phyloP scores from a whole-genome alignment of 495 filamentous ascomycete genomes.

The Annulohypoxylon stygium region DNA sequence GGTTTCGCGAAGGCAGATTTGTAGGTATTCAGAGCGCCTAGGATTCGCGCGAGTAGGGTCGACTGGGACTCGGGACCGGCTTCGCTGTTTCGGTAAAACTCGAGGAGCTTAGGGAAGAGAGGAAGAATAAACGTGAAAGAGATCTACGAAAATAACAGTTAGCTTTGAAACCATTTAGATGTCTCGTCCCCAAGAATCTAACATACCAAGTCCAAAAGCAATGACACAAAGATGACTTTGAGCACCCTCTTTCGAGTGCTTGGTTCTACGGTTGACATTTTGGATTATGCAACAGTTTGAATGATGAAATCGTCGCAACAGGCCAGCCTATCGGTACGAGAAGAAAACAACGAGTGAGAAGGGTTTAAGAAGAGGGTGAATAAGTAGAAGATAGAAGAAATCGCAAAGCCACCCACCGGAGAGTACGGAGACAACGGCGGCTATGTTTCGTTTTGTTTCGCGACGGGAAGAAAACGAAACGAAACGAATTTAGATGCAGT shows the following conservation, averaged over 20 bases:
- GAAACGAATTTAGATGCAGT: constrained; percentile 3
- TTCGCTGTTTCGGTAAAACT: constrained; percentile 89
- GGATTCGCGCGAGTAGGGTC: constrained; percentile 80
- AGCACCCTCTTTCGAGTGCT: constrained; percentile 82
- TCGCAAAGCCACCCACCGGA: constrained; percentile 16
- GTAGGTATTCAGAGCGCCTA: constrained; percentile 90
- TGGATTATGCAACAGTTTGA: constrained; percentile 6
- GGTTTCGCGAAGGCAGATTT: constrained; percentile 93
- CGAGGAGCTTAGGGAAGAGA: constrained; percentile 91
- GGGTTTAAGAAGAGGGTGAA: background rate
- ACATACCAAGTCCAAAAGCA: constrained; percentile 66
- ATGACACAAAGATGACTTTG: constrained; percentile 73
- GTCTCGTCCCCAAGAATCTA: background rate
- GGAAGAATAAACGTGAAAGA: constrained; percentile 94
- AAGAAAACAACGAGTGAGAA: constrained; percentile 15
- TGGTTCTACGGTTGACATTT: constrained; percentile 62
- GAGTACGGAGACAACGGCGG: constrained; percentile 13
- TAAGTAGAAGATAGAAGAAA: constrained; percentile 5
- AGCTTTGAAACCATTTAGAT: constrained; percentile 27
- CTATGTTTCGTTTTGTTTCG: constrained; percentile 15
- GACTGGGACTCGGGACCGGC: constrained; percentile 65
- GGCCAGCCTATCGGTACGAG: constrained; percentile 40
- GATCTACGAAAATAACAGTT: constrained; percentile 52
- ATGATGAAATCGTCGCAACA: constrained; percentile 31
- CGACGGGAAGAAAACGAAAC: constrained; percentile 6